Evolutionary conservation across 1,139 yeast species (phyloP).

Genomic region (Debaryomyces subglobosus): DNA sequence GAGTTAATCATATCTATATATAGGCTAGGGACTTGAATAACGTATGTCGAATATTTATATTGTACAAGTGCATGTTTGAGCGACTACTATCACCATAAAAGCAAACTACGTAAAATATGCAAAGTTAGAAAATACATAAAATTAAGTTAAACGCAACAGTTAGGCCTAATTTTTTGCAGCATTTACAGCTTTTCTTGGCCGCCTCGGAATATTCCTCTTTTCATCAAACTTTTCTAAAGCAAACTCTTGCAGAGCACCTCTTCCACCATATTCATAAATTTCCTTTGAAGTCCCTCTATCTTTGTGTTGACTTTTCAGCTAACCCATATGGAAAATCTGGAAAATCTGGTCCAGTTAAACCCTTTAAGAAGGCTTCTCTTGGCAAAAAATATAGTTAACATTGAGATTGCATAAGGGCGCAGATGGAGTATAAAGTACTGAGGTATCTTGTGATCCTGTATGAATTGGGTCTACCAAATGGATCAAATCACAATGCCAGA

Average conservation of each 20-base stretch:
- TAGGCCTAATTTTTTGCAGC: too few species aligned
- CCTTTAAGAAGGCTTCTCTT: slow-evolving; percentile 28
- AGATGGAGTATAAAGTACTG: slow-evolving; percentile 26
- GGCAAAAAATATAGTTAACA: slow-evolving; percentile 24
- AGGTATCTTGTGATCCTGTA: slow-evolving; percentile 25
- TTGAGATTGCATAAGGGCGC: slow-evolving; percentile 30
- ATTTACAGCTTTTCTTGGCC: too few species aligned
- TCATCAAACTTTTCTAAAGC: slow-evolving; percentile 16
- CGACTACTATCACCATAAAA: too few species aligned
- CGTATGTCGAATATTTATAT: too few species aligned
- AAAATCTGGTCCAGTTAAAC: slow-evolving; percentile 33
- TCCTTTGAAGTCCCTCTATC: slow-evolving; percentile 20
- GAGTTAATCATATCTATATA: too few species aligned
- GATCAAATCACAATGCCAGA: slow-evolving; percentile 52
- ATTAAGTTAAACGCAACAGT: too few species aligned
- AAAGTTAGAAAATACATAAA: too few species aligned
- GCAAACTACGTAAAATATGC: too few species aligned
- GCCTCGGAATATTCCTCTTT: too few species aligned
- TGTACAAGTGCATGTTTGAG: too few species aligned
- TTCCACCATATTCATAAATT: slow-evolving; percentile 18
- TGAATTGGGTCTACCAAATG: slow-evolving; percentile 52
- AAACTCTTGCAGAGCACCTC: slow-evolving; percentile 19
- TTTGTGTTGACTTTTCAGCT: slow-evolving; percentile 26
- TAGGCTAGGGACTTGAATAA: too few species aligned
- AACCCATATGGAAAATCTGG: slow-evolving; percentile 31